Conservation (phyloP, 192 early-diverging fungal genomes). For the Backusella luteola region DNA sequence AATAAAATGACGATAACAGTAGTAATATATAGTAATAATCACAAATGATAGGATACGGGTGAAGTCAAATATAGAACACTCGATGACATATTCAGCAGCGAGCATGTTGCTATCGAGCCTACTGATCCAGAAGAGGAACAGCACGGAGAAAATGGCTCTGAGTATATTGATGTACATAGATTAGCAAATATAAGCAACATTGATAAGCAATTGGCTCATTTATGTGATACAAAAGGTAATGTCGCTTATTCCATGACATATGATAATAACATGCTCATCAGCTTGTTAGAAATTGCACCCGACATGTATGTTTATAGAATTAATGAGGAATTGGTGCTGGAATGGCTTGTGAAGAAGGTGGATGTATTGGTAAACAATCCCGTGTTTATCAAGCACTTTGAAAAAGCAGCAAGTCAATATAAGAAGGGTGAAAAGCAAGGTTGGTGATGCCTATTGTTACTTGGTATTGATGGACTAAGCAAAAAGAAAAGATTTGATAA, state of each 20-base stretch:
- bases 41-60: background rate
- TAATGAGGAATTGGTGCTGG: background rate
- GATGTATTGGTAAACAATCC: background rate
- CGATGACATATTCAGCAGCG: constrained; percentile 15
- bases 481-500: background rate
- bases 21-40: too few species aligned
- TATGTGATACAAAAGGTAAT: constrained; percentile 16
- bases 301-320: constrained; percentile 9
- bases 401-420: background rate
- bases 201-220: background rate
- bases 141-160: background rate
- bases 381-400: background rate
- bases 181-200: constrained; percentile 1
- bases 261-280: background rate
- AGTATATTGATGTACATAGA: constrained; percentile 1
- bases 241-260: too few species aligned
- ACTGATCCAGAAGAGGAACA: background rate
- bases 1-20: background rate
- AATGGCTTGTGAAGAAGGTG: constrained; percentile 11
- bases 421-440: background rate
- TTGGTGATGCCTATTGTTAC: background rate
- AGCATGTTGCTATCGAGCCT: background rate
- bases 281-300: background rate
- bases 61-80: background rate
- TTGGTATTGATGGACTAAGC: background rate